phyloP scores from a whole-genome alignment of 2,329 filamentous ascomycete species.

The Berkeleyomyces basicola region DNA sequence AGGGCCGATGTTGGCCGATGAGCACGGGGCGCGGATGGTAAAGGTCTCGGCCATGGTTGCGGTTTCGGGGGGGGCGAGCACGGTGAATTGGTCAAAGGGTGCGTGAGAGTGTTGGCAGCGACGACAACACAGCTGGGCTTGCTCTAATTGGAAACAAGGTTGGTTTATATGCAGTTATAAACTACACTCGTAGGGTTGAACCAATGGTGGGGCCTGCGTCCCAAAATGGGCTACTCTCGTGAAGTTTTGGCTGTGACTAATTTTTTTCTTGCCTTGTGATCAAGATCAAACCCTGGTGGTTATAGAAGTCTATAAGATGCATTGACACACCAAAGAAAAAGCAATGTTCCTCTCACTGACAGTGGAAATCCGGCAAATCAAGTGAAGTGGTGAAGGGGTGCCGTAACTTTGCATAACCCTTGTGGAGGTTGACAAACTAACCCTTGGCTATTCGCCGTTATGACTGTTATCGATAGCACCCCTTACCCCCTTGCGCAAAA shows the following conservation, averaged over 20 bases:
- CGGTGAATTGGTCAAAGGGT: background rate
- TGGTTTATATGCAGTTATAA: background rate
- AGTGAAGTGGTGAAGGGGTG: no score
- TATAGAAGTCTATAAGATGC: background rate
- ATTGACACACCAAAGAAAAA: background rate
- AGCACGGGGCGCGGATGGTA: constrained; percentile 70
- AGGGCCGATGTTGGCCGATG: constrained; percentile 92
- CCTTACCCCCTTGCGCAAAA: no score
- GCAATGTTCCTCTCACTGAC: background rate
- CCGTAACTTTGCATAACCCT: no score
- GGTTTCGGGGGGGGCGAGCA: background rate
- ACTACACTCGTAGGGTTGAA: background rate
- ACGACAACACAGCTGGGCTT: background rate
- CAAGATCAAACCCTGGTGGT: background rate
- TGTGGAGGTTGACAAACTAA: no score
- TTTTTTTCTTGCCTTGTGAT: background rate
- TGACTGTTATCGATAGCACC: background rate
- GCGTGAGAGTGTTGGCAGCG: background rate
- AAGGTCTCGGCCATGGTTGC: constrained; percentile 38
- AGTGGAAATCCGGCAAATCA: no score
- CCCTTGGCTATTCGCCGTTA: no score
- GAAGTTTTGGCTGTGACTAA: background rate
- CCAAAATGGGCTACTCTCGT: background rate
- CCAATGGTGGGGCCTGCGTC: background rate
- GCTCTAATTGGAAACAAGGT: background rate